Evolutionary conservation across 2,329 filamentous ascomycete genomes (phyloP).

Genomic region (Coniochaeta sp.): DNA sequence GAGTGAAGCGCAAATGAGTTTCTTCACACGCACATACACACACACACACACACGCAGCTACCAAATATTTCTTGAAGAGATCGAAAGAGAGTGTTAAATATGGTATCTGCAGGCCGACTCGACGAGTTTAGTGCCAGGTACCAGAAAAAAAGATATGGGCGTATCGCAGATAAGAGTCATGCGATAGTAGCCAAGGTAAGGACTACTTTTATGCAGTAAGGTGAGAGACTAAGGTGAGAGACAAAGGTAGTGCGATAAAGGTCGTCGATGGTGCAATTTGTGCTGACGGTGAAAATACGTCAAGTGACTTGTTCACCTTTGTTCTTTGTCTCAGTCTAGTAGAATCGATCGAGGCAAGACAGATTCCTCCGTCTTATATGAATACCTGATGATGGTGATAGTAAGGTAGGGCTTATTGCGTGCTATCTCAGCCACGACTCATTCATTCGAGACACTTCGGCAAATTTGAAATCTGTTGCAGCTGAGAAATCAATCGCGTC

Average conservation of each 20-base stretch:
- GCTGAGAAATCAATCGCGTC: neutral
- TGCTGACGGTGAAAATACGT: neutral
- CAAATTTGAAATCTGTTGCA: neutral
- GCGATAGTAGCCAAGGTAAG: no score
- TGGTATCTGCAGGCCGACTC: neutral
- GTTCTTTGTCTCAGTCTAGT: neutral
- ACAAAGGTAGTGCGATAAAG: neutral
- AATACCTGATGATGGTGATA: no score
- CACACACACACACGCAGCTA: no score
- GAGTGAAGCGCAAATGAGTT: neutral
- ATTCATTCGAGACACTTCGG: neutral
- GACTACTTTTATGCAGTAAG: no score
- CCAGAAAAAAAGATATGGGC: neutral
- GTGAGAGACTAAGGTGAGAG: no score
- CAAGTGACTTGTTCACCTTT: neutral
- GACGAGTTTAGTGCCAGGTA: neutral
- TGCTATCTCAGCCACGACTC: neutral
- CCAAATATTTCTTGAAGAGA: neutral
- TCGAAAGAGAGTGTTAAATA: neutral
- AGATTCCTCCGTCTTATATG: no score
- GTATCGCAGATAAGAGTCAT: neutral
- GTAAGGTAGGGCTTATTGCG: no score
- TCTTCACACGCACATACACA: no score
- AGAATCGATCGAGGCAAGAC: no score
- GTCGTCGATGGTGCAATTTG: conserved; percentile 2